Percentiles rank a stretch among this genome's conserved stretches.
Conservation (phyloP, 169 alveolate genomes). For the Eimeria acervulina region DNA sequence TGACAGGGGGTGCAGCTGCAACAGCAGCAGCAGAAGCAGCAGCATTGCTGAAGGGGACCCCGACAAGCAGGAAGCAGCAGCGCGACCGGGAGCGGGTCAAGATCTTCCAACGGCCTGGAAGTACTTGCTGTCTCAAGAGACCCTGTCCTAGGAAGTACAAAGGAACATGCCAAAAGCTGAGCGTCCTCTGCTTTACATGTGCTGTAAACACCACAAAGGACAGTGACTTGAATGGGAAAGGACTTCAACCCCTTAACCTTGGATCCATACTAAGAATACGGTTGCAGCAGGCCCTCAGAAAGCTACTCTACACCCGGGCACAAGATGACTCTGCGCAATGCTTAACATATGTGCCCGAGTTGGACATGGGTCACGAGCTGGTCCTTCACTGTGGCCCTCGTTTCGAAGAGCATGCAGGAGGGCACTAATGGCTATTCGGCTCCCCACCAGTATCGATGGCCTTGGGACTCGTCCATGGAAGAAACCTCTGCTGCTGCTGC, state of each 20-base stretch:
- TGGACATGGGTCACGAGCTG: no score
- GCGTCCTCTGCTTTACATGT: conserved; percentile 77
- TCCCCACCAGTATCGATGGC: conserved; percentile 63
- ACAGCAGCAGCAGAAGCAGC: conserved; percentile 79
- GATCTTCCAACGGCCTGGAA: conserved; percentile 38
- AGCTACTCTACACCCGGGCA: no score
- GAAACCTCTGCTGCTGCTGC: conserved; percentile 62
- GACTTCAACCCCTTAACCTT: not conserved
- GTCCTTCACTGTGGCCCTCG: not conserved
- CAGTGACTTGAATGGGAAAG: not conserved
- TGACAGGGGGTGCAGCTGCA: conserved; percentile 62
- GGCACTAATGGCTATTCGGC: not conserved
- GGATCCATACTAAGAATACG: not conserved
- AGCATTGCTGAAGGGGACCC: conserved; percentile 49
- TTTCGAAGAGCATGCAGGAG: not conserved
- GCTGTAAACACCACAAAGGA: not conserved
- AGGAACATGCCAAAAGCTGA: conserved; percentile 68
- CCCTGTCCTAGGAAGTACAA: conserved; percentile 21
- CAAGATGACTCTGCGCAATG: no score
- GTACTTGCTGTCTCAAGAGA: not conserved
- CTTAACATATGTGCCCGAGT: no score
- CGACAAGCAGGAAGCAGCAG: conserved; percentile 56
- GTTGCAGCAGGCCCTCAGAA: not conserved
- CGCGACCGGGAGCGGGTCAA: conserved; percentile 67
- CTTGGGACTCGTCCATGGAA: conserved; percentile 51